Evolutionary conservation across 164 flowering plant species (phyloP).

Genomic region (Platanus orientalis): DNA sequence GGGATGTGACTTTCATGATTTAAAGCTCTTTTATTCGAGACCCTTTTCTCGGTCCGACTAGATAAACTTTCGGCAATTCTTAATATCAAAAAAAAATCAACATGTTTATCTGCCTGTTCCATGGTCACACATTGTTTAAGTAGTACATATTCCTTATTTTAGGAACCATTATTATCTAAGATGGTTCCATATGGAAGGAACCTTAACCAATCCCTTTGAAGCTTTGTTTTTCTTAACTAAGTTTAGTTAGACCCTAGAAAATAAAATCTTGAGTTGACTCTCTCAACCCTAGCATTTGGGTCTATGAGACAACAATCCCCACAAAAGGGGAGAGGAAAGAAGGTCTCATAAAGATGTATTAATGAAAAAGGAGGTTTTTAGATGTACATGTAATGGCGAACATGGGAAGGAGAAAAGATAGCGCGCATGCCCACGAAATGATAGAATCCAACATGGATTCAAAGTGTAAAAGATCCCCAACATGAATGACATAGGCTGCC

Average conservation of each 20-base stretch:
- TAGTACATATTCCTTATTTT: background rate
- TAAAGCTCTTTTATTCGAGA: background rate
- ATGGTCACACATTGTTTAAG: background rate
- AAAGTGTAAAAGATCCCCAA: background rate
- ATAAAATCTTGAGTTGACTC: no score
- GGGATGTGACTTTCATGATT: slow-evolving; percentile 14
- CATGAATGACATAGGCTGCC: no score
- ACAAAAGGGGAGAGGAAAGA: slow-evolving; percentile 3
- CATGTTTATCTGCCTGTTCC: no score
- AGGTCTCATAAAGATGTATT: slow-evolving; percentile 17
- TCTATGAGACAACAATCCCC: slow-evolving; percentile 6
- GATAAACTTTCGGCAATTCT: background rate
- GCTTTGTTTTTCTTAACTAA: background rate
- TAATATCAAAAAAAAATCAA: background rate
- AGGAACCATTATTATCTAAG: no score
- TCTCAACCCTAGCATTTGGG: no score
- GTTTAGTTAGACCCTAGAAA: no score
- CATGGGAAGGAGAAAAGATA: slow-evolving; percentile 11
- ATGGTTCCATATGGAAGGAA: no score
- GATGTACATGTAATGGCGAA: slow-evolving; percentile 14
- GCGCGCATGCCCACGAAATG: slow-evolving; percentile 16
- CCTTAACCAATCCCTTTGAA: background rate
- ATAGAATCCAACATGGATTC: background rate
- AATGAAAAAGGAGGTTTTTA: slow-evolving; percentile 16
- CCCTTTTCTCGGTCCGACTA: background rate